Base-by-base conservation (phyloP, 345 rosid species). In the Trapa incisa region DNA sequence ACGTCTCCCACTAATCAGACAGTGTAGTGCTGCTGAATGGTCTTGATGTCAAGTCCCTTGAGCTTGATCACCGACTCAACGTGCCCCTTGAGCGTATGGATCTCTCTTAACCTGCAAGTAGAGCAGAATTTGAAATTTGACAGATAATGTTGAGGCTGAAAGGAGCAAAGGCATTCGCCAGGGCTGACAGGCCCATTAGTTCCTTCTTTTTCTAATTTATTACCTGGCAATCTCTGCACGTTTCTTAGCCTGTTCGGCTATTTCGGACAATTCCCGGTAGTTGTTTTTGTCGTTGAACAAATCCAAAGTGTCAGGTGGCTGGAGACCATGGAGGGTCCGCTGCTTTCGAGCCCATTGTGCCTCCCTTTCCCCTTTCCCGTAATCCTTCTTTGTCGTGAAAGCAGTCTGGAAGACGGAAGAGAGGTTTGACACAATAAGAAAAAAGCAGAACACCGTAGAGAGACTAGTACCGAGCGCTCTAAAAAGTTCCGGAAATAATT, bases 1-100 rank as follows among this genome's bases (percentile, higher is more conserved):
- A 35, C 29, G 32, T 9, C 12, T 9, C 58, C 48, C 53, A 69
- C 65, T 66, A 66, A 61, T 89, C 85, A 92, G 65, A 89, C 83
- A 14, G 94, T 93, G 84, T 89, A 88, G 76, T 89, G 90, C 66
- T 92, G 96, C 70, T 92, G 96, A 65, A 89, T 86, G 71, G 96
- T 84, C 37, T 85, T 90, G 6, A 88, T 88, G 82, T 92, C 96
- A 22, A 92, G 88, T 70, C 96, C 96, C 73, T 92, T 92, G 70
- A 89, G 93, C 69, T 88, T 89, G 79, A 92, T 96, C 22, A 92
- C 96, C 8, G 96, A 92, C 77, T 89, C 98, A 22, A 89, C 93
- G 61, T 89, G 98, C 1, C 96, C 93, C 83, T 92, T 89, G 33
- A 92, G 88, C 0, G 96, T 89, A 53, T 89, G 96, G 60, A 89